These are phyloP conservation scores for Talaromyces sp. DNA, from an alignment of 2,329 filamentous ascomycete species.

Conservation along the genomic window DNA sequence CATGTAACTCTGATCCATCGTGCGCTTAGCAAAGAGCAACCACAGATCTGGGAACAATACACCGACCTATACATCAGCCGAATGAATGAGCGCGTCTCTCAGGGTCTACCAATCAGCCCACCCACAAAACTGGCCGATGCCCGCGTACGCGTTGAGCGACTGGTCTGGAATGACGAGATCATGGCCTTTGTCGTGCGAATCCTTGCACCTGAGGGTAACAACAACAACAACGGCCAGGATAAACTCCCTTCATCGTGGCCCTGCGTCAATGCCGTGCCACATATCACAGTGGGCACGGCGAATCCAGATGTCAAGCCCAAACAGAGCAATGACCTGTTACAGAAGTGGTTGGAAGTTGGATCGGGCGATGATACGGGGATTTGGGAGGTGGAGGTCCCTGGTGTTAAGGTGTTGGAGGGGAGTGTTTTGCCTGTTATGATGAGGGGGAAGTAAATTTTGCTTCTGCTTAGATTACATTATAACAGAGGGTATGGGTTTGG, in stretches of 20 bases:
- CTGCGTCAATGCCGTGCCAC: conserved; percentile 74
- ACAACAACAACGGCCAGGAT: background rate
- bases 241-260: conserved; percentile 51
- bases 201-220: conserved; percentile 28
- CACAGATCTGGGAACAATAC: conserved; percentile 76
- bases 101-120: conserved; percentile 24
- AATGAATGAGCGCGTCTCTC: conserved; percentile 30
- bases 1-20: conserved; percentile 94
- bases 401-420: conserved; percentile 57
- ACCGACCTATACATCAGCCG: conserved; percentile 53
- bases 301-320: conserved; percentile 76
- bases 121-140: conserved; percentile 37
- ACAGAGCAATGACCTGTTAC: conserved; percentile 85
- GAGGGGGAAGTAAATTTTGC: conserved; percentile 26
- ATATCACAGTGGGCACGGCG: conserved; percentile 86
- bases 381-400: conserved; percentile 54
- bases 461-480: too few species aligned
- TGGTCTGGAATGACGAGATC: conserved; percentile 81
- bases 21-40: conserved; percentile 58
- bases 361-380: conserved; percentile 53
- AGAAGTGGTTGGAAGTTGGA: conserved; percentile 67
- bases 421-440: conserved; percentile 53
- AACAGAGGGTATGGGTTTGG: too few species aligned
- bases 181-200: conserved; percentile 90
- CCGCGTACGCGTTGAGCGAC: conserved; percentile 57